A percentile compares a stretch with the other conserved stretches of the same genome.
These are phyloP conservation scores for Sutorius eximius DNA, from an alignment of 1,284 basidiomycete genomes.

Conservation along the genomic window DNA sequence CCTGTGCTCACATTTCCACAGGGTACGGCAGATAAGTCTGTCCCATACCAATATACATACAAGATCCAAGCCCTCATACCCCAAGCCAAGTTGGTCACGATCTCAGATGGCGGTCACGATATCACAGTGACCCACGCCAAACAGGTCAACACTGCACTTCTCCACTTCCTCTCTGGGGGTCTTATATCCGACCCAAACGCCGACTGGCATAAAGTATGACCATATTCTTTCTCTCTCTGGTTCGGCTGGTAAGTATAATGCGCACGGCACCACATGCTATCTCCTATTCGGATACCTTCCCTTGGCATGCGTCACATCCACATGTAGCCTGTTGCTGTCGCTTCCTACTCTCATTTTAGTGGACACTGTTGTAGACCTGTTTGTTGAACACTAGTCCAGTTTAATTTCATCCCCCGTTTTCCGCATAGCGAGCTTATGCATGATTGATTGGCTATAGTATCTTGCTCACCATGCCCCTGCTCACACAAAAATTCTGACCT, in stretches of 20 bases:
- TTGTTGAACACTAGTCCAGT: not conserved
- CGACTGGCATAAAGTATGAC: not conserved
- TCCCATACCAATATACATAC: slow-evolving; percentile 59
- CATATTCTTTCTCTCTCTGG: not conserved
- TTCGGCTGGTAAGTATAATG: slow-evolving; percentile 1
- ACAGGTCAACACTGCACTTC: slow-evolving; percentile 41
- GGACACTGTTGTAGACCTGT: slow-evolving; percentile 12
- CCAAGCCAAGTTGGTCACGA: slow-evolving; percentile 51
- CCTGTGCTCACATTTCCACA: slow-evolving; percentile 26
- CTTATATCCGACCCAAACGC: not conserved
- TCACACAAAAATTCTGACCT: too few species aligned
- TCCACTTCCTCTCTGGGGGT: slow-evolving; percentile 39
- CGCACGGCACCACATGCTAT: slow-evolving; percentile 11
- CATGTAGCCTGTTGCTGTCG: slow-evolving; percentile 18
- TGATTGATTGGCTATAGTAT: not conserved
- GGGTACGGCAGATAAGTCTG: slow-evolving; percentile 68
- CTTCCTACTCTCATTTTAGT: not conserved
- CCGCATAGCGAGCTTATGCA: not conserved
- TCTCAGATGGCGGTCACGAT: slow-evolving; percentile 64
- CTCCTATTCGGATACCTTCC: slow-evolving; percentile 3
- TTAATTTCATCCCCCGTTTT: not conserved
- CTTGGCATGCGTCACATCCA: not conserved
- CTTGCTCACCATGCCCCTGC: too few species aligned
- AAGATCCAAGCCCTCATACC: slow-evolving; percentile 56
- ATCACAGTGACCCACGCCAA: slow-evolving; percentile 57